phyloP scores from a whole-genome alignment of 768 basidiomycete genomes.

The Xerocomus brunneocitrinus region DNA sequence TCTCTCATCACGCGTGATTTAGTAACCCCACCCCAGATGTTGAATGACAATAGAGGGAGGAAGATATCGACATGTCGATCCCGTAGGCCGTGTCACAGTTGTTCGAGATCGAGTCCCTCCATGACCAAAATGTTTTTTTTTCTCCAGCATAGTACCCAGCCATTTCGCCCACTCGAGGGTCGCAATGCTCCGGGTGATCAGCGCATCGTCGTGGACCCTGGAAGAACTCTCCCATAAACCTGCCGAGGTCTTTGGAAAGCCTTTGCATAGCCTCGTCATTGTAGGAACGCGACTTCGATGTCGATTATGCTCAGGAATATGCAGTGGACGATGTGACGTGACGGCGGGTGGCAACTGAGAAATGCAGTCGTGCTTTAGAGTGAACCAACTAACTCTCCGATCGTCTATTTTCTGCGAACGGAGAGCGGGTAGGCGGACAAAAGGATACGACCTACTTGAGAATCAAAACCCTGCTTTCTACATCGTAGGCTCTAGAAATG shows the following conservation, averaged over 20 bases:
- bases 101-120: slow-evolving; percentile 54
- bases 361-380: too few relatives aligned
- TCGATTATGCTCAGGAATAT: slow-evolving; percentile 33
- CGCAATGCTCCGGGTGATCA: slow-evolving; percentile 41
- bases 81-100: slow-evolving; percentile 81
- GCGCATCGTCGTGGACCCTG: slow-evolving; percentile 75
- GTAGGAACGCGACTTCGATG: slow-evolving; percentile 62
- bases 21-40: neutral
- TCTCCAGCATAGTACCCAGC: slow-evolving; percentile 53
- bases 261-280: slow-evolving; percentile 87
- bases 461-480: neutral
- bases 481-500: neutral
- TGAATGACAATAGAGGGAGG: slow-evolving; percentile 58
- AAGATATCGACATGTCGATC: slow-evolving; percentile 97
- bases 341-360: slow-evolving; percentile 6
- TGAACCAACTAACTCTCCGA: neutral
- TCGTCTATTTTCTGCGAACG: neutral
- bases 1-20: neutral
- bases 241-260: slow-evolving; percentile 70
- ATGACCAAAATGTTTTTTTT: slow-evolving; percentile 45
- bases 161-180: slow-evolving; percentile 67
- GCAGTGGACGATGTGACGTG: slow-evolving; percentile 22
- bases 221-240: slow-evolving; percentile 62
- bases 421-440: neutral
- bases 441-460: neutral